phyloP scores from a whole-genome alignment of 768 basidiomycete species.

The Boletus patriciae region DNA sequence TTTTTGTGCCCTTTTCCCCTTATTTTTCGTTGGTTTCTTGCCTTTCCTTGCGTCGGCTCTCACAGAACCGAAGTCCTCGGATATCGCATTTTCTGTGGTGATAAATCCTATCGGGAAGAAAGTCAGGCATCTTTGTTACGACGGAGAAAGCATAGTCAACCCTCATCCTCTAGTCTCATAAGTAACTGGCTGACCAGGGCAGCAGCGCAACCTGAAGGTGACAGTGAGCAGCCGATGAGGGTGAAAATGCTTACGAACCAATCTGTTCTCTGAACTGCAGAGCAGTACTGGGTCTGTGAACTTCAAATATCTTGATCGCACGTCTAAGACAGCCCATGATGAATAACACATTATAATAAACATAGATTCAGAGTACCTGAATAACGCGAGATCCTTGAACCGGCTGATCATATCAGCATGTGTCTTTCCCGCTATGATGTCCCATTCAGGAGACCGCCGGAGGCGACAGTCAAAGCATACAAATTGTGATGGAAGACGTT shows the following conservation, averaged over 20 bases:
- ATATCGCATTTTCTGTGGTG: conserved; percentile 45
- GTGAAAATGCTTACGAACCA: conserved; percentile 42
- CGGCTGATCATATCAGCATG: conserved; percentile 58
- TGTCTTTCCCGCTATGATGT: conserved; percentile 58
- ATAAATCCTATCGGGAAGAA: conserved; percentile 53
- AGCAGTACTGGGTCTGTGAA: conserved; percentile 41
- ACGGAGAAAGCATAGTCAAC: conserved; percentile 34
- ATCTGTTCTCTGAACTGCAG: conserved; percentile 59
- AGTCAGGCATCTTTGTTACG: conserved; percentile 7
- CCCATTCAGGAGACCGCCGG: conserved; percentile 65
- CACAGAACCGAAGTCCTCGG: conserved; percentile 50
- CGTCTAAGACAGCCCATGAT: conserved; percentile 41
- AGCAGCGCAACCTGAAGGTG: conserved; percentile 48
- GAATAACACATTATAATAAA: background rate
- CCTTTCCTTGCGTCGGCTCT: conserved; percentile 39
- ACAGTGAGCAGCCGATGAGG: conserved; percentile 6
- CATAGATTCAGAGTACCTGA: conserved; percentile 47
- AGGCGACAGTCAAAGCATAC: conserved; percentile 78
- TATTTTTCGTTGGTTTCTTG: conserved; percentile 44
- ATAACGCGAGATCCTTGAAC: conserved; percentile 67
- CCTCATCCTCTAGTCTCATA: conserved; percentile 69
- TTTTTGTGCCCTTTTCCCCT: conserved; percentile 44
- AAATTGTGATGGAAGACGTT: conserved; percentile 59
- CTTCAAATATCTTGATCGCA: conserved; percentile 69
- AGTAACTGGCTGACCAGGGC: conserved; percentile 61